Evolutionary conservation across 345 rosid genomes (phyloP), one percentile per base, ranked within the genome.

Genomic region (Physaria fendleri): DNA sequence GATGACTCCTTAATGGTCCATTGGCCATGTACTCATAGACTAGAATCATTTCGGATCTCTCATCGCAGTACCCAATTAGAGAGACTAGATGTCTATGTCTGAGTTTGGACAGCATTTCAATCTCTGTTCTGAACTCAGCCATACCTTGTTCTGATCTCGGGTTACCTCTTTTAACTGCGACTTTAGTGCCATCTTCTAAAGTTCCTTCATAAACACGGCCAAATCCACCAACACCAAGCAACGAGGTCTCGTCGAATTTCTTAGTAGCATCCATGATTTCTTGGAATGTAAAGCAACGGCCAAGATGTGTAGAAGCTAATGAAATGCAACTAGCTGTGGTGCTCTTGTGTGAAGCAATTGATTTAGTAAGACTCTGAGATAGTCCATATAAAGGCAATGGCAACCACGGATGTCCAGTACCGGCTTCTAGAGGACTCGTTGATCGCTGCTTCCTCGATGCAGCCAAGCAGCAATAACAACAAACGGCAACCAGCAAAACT

Each of bases 111-210:
- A 94, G 40, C 99, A 94, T 94, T 62, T 90, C 97, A 2, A 94
- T 94, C 79, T 94, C 99, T 0, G 99, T 94, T 59, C 96, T 78
- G 71, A 93, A 94, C 77, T 94, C 99, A 22, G 97, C 95, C 61
- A 90, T 84, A 46, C 99, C 99, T 78, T 94, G 99, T 45, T 94
- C 99, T 0, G 99, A 94, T 73, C 96, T 76, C n/a, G 99, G 96
- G 64, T 94, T 94, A 14, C 99, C 99, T 83, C 99, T 74, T 73
- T 94, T 94, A 38, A 94, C 97, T 7, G 99, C 99, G 3, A 94
- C 84, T 55, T 77, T 79, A 17, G 88, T 87, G 8, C 95, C 95
- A 28, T 87, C 97, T 54, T 94, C 99, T 20, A 94, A 77, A 21
- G 87, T 90, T 42, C 97, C 99, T 45, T 83, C 81, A 70, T 87